Evolutionary conservation across 2,329 filamentous ascomycete genomes (phyloP), one percentile per base, ranked within the genome.

Genomic region (Laburnicola sp.): DNA sequence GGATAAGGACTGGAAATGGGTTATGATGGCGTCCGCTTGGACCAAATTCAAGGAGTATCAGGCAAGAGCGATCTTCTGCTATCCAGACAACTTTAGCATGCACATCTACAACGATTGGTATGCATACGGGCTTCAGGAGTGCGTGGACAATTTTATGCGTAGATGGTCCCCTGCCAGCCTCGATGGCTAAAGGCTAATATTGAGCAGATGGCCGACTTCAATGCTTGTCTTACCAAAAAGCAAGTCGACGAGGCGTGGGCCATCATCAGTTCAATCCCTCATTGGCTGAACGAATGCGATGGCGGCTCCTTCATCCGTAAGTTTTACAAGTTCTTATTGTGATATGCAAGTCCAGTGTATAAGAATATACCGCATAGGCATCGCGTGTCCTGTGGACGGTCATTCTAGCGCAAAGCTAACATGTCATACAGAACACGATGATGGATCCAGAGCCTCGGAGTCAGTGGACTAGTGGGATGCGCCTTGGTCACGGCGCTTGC

Each of bases 31-130:
- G 45, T 37, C 44, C n/a, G 51, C 47, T 21, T 62, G 47, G 48
- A 39, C 52, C n/a, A 57, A 48, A 39, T 40, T 16, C 11, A 38
- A 47, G 22, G 35, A 54, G 1, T 38, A 45, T 4, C 9, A 8
- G 6, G 35, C 37, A 6, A 49, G 52, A 26, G 43, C 46, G 7
- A 48, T 36, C 37, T 63, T 60, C 42, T 58, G 60, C 34, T 38
- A 52, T 25, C 60, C 57, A 2, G 62, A 62, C 30, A 23, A 5
- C 1, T 59, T 64, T 43, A 43, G 38, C 0, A 62, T 62, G 57
- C 45, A 63, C 32, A 55, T 61, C 32, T 53, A 48, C 27, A 59
- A 59, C 22, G 54, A 63, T 26, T 62, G 45, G 7, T 22, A 54
- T n/a, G 48, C 49, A 10, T 58, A 45, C 16, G 58, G 57, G 2